A percentile compares a stretch with the other conserved stretches of the same genome.
These are phyloP conservation scores for Orbilia javanica DNA, from an alignment of 2,329 filamentous ascomycete genomes.

Conservation along the genomic window DNA sequence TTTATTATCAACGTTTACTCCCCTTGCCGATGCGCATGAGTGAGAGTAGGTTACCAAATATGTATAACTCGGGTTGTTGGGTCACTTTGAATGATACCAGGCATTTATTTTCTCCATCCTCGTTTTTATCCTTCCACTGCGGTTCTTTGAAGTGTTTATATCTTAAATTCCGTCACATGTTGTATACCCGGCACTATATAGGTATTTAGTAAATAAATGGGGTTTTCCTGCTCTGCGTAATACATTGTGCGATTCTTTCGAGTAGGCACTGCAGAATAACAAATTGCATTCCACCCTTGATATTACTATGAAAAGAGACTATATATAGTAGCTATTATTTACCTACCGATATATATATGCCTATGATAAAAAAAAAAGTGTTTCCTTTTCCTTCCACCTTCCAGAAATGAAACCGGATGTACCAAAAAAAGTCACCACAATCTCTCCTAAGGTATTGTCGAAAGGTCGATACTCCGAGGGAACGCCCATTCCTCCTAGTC, in stretches of 20 bases:
- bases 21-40: background rate
- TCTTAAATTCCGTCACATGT: background rate
- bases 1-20: background rate
- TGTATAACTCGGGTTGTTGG: background rate
- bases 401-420: background rate
- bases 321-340: too few relatives aligned
- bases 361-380: too few relatives aligned
- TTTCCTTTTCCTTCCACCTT: background rate
- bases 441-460: background rate
- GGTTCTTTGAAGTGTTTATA: background rate
- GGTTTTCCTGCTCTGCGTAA: background rate
- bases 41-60: background rate
- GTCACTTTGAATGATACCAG: conserved; percentile 19
- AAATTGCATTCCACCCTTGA: background rate
- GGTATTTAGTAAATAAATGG: background rate
- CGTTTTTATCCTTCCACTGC: background rate
- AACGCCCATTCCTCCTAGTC: conserved; percentile 12
- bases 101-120: conserved; percentile 1
- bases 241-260: too few relatives aligned
- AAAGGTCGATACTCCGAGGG: background rate
- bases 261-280: background rate
- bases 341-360: background rate
- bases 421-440: background rate
- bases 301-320: background rate
- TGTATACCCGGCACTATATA: background rate